phyloP scores from a whole-genome alignment of 208 protist genomes.

The Leishmania turanica region DNA sequence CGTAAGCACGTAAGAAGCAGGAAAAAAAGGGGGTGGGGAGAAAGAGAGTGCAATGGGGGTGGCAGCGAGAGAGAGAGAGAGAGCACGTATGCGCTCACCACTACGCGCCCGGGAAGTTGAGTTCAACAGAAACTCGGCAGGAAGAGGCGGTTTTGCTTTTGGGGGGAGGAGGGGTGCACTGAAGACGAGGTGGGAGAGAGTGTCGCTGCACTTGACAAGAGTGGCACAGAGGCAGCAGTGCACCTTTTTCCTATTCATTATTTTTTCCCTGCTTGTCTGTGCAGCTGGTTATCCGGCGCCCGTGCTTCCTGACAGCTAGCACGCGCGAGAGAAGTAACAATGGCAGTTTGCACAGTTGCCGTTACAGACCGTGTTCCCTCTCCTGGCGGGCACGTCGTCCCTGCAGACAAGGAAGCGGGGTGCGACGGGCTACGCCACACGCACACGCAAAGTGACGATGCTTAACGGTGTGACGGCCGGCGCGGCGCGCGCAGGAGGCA shows the following conservation, averaged over 20 bases:
- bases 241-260: background rate
- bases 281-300: background rate
- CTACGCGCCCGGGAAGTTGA: background rate
- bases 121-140: background rate
- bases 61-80: background rate
- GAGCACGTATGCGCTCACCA: background rate
- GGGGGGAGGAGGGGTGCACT: background rate
- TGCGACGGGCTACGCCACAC: background rate
- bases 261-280: background rate
- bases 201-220: background rate
- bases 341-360: background rate
- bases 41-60: background rate
- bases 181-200: background rate
- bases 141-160: background rate
- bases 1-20: background rate
- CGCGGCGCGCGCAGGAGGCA: background rate
- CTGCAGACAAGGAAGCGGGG: background rate
- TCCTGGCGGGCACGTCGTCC: background rate
- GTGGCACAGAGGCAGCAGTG: background rate
- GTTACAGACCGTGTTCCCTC: background rate
- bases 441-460: background rate
- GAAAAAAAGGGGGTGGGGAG: background rate
- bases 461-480: background rate
- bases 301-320: background rate
- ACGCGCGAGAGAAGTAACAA: background rate